phyloP scores from a whole-genome alignment of 2,329 filamentous ascomycete species.

The Xylariales sp. region DNA sequence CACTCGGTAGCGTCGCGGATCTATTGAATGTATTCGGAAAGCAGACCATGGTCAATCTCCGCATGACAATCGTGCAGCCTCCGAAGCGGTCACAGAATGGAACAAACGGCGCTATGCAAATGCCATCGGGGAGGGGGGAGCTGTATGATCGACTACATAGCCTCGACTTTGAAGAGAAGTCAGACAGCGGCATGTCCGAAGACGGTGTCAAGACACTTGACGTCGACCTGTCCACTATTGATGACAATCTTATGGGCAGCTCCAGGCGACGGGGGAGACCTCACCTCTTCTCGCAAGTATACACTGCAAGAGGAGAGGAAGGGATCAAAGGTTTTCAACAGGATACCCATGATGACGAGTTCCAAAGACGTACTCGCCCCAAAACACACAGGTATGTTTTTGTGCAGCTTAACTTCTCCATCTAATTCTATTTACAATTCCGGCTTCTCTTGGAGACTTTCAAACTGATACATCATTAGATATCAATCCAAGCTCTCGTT shows the following conservation, averaged over 20 bases:
- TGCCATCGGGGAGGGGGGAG: slow-evolving; percentile 20
- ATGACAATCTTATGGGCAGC: slow-evolving; percentile 20
- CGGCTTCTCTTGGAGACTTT: neutral
- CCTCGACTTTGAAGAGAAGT: slow-evolving; percentile 19
- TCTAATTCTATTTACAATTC: neutral
- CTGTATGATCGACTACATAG: slow-evolving; percentile 24
- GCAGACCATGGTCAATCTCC: slow-evolving; percentile 72
- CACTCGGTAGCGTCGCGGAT: slow-evolving; percentile 59
- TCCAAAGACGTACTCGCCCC: slow-evolving; percentile 15
- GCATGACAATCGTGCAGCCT: slow-evolving; percentile 54
- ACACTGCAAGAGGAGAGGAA: slow-evolving; percentile 25
- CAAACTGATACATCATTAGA: slow-evolving; percentile 20
- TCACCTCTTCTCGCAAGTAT: slow-evolving; percentile 38
- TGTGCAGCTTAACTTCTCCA: neutral
- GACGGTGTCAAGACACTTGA: slow-evolving; percentile 29
- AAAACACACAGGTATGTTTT: slow-evolving; percentile 26
- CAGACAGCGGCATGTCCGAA: slow-evolving; percentile 18
- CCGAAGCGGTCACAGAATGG: slow-evolving; percentile 23
- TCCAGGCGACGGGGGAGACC: slow-evolving; percentile 22
- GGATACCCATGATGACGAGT: slow-evolving; percentile 17
- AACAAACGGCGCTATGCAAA: slow-evolving; percentile 11
- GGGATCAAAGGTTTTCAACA: slow-evolving; percentile 17
- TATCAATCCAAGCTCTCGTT: slow-evolving; percentile 58
- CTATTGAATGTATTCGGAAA: slow-evolving; percentile 71
- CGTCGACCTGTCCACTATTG: slow-evolving; percentile 34